A percentile compares a stretch with the other conserved stretches of the same genome.
These are phyloP conservation scores for Lenwebbia sp. DNA, from an alignment of 345 rosid species.

Conservation along the genomic window DNA sequence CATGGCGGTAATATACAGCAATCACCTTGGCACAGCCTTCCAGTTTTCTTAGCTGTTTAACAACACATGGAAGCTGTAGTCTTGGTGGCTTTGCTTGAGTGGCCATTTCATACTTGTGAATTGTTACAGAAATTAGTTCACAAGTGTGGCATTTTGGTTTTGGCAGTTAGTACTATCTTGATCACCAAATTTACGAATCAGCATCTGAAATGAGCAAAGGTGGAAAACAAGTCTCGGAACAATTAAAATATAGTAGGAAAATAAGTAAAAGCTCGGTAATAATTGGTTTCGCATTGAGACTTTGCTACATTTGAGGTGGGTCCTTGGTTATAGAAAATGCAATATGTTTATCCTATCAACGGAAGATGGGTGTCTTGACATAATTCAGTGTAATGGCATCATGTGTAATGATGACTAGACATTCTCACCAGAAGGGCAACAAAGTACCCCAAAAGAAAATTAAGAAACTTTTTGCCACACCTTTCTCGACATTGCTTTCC, in stretches of 20 bases:
- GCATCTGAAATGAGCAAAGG: not conserved
- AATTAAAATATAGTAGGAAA: not conserved
- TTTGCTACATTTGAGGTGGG: not conserved
- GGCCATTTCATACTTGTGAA: not conserved
- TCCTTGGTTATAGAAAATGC: not conserved
- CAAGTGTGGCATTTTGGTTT: not conserved
- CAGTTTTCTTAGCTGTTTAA: not conserved
- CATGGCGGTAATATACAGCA: not conserved
- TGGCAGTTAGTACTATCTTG: not conserved
- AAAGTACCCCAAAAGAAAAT: not conserved
- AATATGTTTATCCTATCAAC: not conserved
- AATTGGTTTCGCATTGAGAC: not conserved
- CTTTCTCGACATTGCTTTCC: slow-evolving; percentile 98
- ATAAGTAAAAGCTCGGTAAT: not conserved
- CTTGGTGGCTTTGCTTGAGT: not conserved
- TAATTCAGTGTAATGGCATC: not conserved
- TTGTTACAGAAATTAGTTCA: not conserved
- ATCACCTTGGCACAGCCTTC: not conserved
- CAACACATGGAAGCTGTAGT: not conserved
- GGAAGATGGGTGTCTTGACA: not conserved
- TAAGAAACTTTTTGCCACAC: slow-evolving; percentile 17
- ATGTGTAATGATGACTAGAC: not conserved
- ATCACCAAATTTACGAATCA: not conserved
- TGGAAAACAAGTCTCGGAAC: not conserved
- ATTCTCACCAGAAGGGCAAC: not conserved